These are phyloP conservation scores for Starmera caribaea DNA, from an alignment of 805 yeast genomes.

Conservation along the genomic window DNA sequence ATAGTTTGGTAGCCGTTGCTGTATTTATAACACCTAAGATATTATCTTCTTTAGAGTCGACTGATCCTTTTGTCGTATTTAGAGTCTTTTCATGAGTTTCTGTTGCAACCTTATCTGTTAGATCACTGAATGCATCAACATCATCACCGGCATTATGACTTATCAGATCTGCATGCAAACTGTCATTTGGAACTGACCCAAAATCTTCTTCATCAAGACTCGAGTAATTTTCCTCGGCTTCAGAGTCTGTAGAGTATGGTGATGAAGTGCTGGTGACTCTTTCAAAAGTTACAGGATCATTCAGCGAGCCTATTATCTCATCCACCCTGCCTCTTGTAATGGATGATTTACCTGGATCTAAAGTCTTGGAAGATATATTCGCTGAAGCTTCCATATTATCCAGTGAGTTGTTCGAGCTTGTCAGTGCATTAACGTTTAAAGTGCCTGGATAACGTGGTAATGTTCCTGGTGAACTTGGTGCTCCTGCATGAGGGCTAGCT, in stretches of 20 bases:
- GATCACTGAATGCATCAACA: too few relatives aligned
- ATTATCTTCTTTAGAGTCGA: neutral
- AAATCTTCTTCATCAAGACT: neutral
- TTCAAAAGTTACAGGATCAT: constrained; percentile 31
- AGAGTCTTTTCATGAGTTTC: too few relatives aligned
- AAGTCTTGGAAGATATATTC: constrained; percentile 19
- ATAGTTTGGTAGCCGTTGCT: neutral
- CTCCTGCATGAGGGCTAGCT: constrained; percentile 3
- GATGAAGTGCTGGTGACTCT: constrained; percentile 29
- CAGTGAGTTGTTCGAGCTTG: constrained; percentile 11
- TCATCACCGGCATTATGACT: too few relatives aligned
- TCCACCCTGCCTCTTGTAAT: constrained; percentile 6
- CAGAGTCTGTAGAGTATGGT: constrained; percentile 11
- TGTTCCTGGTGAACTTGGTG: constrained; percentile 14
- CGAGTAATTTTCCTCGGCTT: too few relatives aligned
- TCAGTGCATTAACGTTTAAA: constrained; percentile 35
- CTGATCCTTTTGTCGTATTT: too few relatives aligned
- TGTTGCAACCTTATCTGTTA: too few relatives aligned
- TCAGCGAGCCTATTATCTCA: constrained; percentile 20
- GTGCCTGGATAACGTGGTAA: constrained; percentile 39
- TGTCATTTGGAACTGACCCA: constrained; percentile 5
- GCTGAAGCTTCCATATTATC: constrained; percentile 1
- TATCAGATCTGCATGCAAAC: too few relatives aligned
- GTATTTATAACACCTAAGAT: neutral
- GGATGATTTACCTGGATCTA: constrained; percentile 36